phyloP scores from a whole-genome alignment of 1,284 basidiomycete genomes.

The Xerocomus nothofagi region DNA sequence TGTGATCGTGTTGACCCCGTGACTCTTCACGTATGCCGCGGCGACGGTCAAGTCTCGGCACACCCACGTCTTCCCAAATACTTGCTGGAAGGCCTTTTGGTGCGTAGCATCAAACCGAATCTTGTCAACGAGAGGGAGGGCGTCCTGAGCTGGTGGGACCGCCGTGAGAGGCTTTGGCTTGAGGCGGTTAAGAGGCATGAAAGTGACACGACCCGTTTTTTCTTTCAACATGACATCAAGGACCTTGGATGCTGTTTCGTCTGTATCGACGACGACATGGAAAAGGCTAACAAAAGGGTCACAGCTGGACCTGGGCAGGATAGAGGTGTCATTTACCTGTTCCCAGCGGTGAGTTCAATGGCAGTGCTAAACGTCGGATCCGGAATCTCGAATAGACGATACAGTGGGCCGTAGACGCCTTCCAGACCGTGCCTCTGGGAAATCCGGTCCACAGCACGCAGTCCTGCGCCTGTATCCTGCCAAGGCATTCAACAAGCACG shows the following conservation, averaged over 20 bases:
- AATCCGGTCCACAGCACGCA: slow-evolving; percentile 83
- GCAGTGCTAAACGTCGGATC: slow-evolving; percentile 91
- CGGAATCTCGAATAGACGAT: slow-evolving; percentile 89
- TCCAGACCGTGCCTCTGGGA: slow-evolving; percentile 70
- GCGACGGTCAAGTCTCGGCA: slow-evolving; percentile 92
- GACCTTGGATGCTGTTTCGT: slow-evolving; percentile 86
- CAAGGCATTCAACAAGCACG: background rate
- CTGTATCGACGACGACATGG: slow-evolving; percentile 96
- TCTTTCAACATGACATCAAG: slow-evolving; percentile 93
- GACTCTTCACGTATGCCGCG: slow-evolving; percentile 91
- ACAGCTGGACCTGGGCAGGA: background rate
- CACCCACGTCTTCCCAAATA: slow-evolving; percentile 98
- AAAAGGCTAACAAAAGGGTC: slow-evolving; percentile 61
- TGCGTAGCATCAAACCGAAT: slow-evolving; percentile 75
- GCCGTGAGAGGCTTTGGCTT: slow-evolving; percentile 66
- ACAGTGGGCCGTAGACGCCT: slow-evolving; percentile 91
- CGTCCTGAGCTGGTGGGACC: slow-evolving; percentile 81
- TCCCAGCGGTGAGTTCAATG: slow-evolving; percentile 93
- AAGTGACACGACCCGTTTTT: slow-evolving; percentile 92
- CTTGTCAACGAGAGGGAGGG: slow-evolving; percentile 85
- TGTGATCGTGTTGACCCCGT: slow-evolving; percentile 96
- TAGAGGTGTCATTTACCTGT: slow-evolving; percentile 56
- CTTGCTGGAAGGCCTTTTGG: slow-evolving; percentile 90
- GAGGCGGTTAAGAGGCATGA: slow-evolving; percentile 98
- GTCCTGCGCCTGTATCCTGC: slow-evolving; percentile 87